Percentiles rank a stretch among this genome's conserved stretches.
Evolutionary conservation across 2,329 filamentous ascomycete species (phyloP).

Genomic region (Apiospora hydei): DNA sequence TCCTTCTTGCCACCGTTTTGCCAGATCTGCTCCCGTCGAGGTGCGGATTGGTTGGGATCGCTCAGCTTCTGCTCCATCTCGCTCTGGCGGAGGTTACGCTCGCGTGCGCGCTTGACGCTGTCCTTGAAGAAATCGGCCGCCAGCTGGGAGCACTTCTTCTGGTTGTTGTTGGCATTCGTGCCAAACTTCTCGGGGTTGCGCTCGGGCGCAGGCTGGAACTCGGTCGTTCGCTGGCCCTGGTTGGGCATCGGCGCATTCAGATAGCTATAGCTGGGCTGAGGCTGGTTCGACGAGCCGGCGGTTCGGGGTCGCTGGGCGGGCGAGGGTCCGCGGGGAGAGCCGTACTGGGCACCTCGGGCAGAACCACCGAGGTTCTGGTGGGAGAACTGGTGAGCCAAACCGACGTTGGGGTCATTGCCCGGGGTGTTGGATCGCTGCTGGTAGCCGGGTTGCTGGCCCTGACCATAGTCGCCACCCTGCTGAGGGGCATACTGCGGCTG

Average conservation of each 20-base stretch:
- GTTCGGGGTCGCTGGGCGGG: conserved; percentile 83
- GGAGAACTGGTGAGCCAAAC: conserved; percentile 93
- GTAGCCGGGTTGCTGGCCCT: conserved; percentile 45
- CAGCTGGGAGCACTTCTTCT: conserved; percentile 73
- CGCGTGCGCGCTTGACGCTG: conserved; percentile 93
- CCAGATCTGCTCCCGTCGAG: conserved; percentile 84
- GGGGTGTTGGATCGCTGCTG: conserved; percentile 64
- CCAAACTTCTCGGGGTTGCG: conserved; percentile 85
- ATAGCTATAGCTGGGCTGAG: conserved; percentile 71
- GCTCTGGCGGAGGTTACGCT: conserved; percentile 92
- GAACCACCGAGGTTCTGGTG: conserved; percentile 89
- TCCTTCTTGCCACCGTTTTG: conserved; percentile 86
- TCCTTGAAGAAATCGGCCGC: conserved; percentile 97
- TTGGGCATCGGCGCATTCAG: conserved; percentile 72
- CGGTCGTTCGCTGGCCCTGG: conserved; percentile 62
- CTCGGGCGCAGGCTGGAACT: conserved; percentile 81
- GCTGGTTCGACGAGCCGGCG: conserved; percentile 72
- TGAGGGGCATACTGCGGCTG: conserved; percentile 45
- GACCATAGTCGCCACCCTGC: conserved; percentile 38
- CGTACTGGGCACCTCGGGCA: conserved; percentile 69
- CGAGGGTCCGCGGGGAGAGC: conserved; percentile 71
- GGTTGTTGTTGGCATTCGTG: conserved; percentile 69
- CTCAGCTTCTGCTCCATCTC: conserved; percentile 88
- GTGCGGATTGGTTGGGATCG: conserved; percentile 76
- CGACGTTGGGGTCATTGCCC: conserved; percentile 85